Conservation (phyloP, 108 stramenopile species). For the Stephanodiscus minutulus region DNA sequence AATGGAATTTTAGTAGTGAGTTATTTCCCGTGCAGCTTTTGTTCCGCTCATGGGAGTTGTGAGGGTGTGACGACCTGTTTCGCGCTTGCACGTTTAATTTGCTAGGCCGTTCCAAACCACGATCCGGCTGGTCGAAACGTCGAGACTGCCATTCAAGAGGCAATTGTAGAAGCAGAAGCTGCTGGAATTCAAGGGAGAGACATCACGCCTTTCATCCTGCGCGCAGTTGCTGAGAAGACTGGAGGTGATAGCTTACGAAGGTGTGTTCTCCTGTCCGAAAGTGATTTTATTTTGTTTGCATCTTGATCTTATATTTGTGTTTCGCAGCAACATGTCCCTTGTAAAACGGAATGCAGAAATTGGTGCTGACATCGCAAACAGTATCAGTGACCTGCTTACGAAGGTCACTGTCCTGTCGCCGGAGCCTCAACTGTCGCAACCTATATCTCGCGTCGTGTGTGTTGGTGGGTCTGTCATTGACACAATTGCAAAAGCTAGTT, state of each 20-base stretch:
- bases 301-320: neutral
- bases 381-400: constrained; percentile 21
- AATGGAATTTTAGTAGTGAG: constrained; percentile 83
- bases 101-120: constrained; percentile 89
- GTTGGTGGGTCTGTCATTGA: constrained; percentile 89
- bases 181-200: constrained; percentile 78
- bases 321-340: constrained; percentile 84
- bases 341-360: constrained; percentile 90
- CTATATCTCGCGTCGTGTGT: constrained; percentile 60
- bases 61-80: neutral
- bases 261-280: constrained; percentile 5
- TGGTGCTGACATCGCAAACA: constrained; percentile 90
- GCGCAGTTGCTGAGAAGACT: constrained; percentile 74
- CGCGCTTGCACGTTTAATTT: neutral
- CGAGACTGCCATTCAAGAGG: constrained; percentile 84
- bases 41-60: neutral
- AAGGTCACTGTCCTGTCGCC: constrained; percentile 16
- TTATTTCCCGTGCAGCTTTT: neutral
- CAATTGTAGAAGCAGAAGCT: constrained; percentile 67
- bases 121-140: constrained; percentile 86
- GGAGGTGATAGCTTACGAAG: constrained; percentile 75
- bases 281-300: neutral
- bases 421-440: constrained; percentile 7
- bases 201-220: constrained; percentile 94
- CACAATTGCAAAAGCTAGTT: constrained; percentile 58